A percentile compares a stretch with the other conserved stretches of the same genome.
Evolutionary conservation across 495 filamentous ascomycete genomes (phyloP).

Genomic region (Xylaria palmicola): DNA sequence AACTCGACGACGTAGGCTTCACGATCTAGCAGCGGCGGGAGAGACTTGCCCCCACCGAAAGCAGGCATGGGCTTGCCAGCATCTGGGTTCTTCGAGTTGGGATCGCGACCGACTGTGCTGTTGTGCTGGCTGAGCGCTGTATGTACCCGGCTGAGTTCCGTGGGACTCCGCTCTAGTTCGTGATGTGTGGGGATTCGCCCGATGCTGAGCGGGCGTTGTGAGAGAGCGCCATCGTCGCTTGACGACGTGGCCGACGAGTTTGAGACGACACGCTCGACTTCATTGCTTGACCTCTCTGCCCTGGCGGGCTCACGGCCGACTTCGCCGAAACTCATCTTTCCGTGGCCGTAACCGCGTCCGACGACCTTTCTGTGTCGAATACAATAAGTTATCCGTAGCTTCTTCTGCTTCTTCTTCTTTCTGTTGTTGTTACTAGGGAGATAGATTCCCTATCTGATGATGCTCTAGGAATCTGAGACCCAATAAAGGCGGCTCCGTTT

Average conservation of each 20-base stretch:
- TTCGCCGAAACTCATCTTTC: constrained; percentile 42
- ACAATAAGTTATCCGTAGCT: too few relatives aligned
- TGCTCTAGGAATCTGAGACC: too few relatives aligned
- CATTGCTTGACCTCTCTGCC: constrained; percentile 46
- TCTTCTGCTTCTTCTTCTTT: too few relatives aligned
- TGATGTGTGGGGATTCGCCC: constrained; percentile 61
- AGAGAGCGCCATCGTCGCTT: constrained; percentile 22
- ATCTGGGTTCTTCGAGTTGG: constrained; percentile 42
- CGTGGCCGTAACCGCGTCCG: neutral
- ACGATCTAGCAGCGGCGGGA: constrained; percentile 70
- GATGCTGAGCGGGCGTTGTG: constrained; percentile 37
- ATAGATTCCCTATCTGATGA: neutral
- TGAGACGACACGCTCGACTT: constrained; percentile 51
- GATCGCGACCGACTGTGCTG: constrained; percentile 65
- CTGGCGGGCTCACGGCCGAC: constrained; percentile 52
- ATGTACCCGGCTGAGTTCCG: constrained; percentile 72
- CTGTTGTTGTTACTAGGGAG: too few relatives aligned
- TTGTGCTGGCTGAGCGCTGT: constrained; percentile 73
- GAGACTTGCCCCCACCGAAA: constrained; percentile 74
- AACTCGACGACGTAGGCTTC: constrained; percentile 92
- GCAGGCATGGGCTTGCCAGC: constrained; percentile 57
- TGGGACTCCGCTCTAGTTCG: constrained; percentile 72
- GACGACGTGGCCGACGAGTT: constrained; percentile 48
- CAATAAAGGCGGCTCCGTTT: too few relatives aligned
- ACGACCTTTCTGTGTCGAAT: too few relatives aligned